A percentile compares a stretch with the other conserved stretches of the same genome.
Conservation (phyloP, 345 rosid genomes). For the Diplotaxis tenuifolia region DNA sequence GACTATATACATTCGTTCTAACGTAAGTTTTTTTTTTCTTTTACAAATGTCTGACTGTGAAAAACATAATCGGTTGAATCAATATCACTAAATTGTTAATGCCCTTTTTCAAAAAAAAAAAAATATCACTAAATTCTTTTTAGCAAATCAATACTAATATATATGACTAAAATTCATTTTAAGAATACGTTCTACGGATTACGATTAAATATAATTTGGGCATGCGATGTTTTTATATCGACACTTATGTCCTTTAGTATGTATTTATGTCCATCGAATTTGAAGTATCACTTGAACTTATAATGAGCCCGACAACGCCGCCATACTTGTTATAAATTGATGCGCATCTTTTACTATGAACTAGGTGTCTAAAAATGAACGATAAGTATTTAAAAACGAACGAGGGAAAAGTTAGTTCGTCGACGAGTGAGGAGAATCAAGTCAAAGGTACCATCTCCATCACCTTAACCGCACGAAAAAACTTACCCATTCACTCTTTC, state of each 20-base stretch:
- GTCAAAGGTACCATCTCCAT: constrained; percentile 38
- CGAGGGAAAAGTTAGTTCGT: constrained; percentile 9
- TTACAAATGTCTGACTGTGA: too few relatives aligned
- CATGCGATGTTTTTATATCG: constrained; percentile 11
- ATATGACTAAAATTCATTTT: background rate
- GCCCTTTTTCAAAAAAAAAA: too few relatives aligned
- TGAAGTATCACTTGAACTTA: background rate
- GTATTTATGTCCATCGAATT: constrained; percentile 6
- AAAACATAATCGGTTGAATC: background rate
- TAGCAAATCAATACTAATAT: too few relatives aligned
- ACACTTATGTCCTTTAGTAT: constrained; percentile 1
- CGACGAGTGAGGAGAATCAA: constrained; percentile 29
- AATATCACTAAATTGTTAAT: background rate
- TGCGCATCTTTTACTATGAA: background rate
- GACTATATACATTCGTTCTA: too few relatives aligned
- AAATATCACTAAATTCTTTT: background rate
- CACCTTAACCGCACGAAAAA: constrained; percentile 22
- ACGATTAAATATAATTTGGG: background rate
- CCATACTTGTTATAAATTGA: constrained; percentile 17
- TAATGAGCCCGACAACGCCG: constrained; percentile 33
- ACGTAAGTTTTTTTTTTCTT: too few relatives aligned
- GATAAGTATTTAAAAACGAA: constrained; percentile 8
- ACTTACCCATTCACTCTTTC: constrained; percentile 12
- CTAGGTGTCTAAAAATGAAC: background rate
- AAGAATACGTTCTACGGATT: background rate